Percentiles rank a stretch among this genome's conserved stretches.
phyloP scores from a whole-genome alignment of 2,329 filamentous ascomycete species.

The Claviceps arundinis region DNA sequence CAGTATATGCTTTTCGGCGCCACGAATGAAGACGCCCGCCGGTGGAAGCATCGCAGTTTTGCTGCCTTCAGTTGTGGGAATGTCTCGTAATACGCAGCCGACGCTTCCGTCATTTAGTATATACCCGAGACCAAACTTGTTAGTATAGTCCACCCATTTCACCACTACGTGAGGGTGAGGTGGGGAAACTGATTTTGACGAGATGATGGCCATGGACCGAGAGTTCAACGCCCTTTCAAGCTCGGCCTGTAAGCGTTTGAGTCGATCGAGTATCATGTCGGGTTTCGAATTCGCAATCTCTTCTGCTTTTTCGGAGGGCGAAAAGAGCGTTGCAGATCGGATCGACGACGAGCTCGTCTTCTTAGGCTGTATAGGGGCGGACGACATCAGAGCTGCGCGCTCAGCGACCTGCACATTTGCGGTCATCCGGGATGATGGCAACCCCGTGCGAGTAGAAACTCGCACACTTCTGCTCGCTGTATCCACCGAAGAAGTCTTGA shows the following conservation, averaged over 20 bases:
- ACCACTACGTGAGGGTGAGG: slow-evolving; percentile 51
- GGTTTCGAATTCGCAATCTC: slow-evolving; percentile 40
- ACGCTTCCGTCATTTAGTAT: slow-evolving; percentile 72
- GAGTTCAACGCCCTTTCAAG: slow-evolving; percentile 50
- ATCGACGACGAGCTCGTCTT: slow-evolving; percentile 17
- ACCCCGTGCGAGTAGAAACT: slow-evolving; percentile 13
- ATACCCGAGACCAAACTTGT: slow-evolving; percentile 75
- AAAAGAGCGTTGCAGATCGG: slow-evolving; percentile 39
- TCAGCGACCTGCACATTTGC: slow-evolving; percentile 17
- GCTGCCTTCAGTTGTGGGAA: slow-evolving; percentile 37
- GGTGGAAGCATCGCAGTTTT: slow-evolving; percentile 46
- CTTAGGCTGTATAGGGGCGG: slow-evolving; percentile 12
- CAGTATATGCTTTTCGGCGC: slow-evolving; percentile 57
- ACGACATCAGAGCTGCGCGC: slow-evolving; percentile 15
- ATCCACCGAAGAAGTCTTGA: slow-evolving; percentile 13
- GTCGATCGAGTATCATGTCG: slow-evolving; percentile 41
- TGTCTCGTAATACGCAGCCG: slow-evolving; percentile 52
- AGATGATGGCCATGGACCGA: slow-evolving; percentile 47
- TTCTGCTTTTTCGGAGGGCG: slow-evolving; percentile 37
- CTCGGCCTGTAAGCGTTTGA: slow-evolving; percentile 44
- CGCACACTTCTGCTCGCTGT: slow-evolving; percentile 15
- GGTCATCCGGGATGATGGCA: slow-evolving; percentile 16
- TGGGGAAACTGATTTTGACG: slow-evolving; percentile 38
- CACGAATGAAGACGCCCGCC: slow-evolving; percentile 57
- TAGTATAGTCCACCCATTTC: slow-evolving; percentile 83